Conservation (phyloP, 768 basidiomycete species). For the Suillus hirtellus region DNA sequence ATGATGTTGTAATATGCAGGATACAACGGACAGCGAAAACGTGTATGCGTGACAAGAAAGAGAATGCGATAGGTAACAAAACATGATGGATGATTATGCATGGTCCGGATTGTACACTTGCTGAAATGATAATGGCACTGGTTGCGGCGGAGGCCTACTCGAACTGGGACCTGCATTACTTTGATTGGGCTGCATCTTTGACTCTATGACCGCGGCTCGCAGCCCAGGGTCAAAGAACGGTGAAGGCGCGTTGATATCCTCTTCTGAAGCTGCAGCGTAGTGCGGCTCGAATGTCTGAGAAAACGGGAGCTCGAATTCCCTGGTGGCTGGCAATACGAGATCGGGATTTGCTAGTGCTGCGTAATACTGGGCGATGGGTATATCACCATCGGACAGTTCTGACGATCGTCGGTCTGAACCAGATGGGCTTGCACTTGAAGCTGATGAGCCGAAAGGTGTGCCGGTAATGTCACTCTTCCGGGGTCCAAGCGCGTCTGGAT, state of each 20-base stretch:
- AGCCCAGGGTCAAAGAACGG: slow-evolving; percentile 8
- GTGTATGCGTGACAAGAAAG: slow-evolving; percentile 6
- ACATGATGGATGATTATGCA: slow-evolving; percentile 6
- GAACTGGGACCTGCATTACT: slow-evolving; percentile 8
- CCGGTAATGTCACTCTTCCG: slow-evolving; percentile 37
- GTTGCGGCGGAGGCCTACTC: slow-evolving; percentile 5
- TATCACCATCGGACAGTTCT: slow-evolving; percentile 5
- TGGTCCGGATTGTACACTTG: slow-evolving; percentile 4
- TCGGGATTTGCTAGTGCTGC: slow-evolving; percentile 6
- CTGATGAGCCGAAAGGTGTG: slow-evolving; percentile 33
- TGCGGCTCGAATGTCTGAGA: not conserved
- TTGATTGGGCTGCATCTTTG: not conserved
- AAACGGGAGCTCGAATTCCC: slow-evolving; percentile 11
- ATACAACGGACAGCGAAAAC: not conserved
- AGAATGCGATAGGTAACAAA: slow-evolving; percentile 10
- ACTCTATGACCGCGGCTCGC: slow-evolving; percentile 1
- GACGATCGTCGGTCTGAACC: not conserved
- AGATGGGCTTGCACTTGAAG: slow-evolving; percentile 16
- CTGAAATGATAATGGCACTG: slow-evolving; percentile 3
- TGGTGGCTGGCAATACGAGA: slow-evolving; percentile 11
- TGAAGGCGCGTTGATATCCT: slow-evolving; percentile 6
- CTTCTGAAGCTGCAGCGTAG: not conserved
- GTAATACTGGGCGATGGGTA: slow-evolving; percentile 9
- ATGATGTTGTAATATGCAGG: not conserved
- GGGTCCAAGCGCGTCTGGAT: slow-evolving; percentile 38